A percentile compares a stretch with the other conserved stretches of the same genome.
Evolutionary conservation across 202 grass and related monocot species (phyloP).

Genomic region (Miscanthus sacchariflorus): DNA sequence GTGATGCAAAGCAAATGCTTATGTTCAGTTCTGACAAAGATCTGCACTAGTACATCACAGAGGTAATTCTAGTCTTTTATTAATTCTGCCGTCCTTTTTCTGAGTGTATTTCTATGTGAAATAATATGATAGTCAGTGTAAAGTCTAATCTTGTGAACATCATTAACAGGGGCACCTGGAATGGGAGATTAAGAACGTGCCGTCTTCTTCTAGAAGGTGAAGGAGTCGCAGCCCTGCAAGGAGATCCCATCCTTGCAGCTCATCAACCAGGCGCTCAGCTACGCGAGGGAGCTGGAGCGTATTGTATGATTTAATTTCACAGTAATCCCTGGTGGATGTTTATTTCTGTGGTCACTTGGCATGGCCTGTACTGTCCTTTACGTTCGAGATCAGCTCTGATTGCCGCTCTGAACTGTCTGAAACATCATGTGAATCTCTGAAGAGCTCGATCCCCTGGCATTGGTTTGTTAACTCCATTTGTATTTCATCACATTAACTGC

Average conservation of each 20-base stretch:
- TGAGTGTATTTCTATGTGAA: neutral
- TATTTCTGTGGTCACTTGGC: constrained; percentile 3
- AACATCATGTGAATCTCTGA: constrained; percentile 20
- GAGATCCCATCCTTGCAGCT: constrained; percentile 86
- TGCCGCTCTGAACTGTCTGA: neutral
- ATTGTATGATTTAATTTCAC: constrained; percentile 66
- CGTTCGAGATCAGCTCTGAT: neutral
- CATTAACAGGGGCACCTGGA: constrained; percentile 73
- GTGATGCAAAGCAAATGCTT: constrained; percentile 90
- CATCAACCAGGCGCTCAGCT: constrained; percentile 93
- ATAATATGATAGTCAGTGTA: neutral
- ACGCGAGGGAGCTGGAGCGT: constrained; percentile 89
- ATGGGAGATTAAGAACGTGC: constrained; percentile 82
- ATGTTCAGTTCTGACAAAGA: constrained; percentile 94
- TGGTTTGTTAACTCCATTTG: constrained; percentile 33
- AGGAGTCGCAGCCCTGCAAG: constrained; percentile 89
- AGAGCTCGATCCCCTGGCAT: neutral
- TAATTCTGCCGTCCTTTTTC: neutral
- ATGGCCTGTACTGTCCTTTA: constrained; percentile 22
- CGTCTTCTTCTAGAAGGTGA: constrained; percentile 90
- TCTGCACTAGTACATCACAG: constrained; percentile 82
- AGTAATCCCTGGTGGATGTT: neutral
- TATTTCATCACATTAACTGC: constrained; percentile 25
- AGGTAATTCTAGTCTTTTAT: constrained; percentile 49
- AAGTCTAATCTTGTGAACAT: constrained; percentile 10